phyloP scores from a whole-genome alignment of 805 yeast genomes.

The Nakazawaea peltata region DNA sequence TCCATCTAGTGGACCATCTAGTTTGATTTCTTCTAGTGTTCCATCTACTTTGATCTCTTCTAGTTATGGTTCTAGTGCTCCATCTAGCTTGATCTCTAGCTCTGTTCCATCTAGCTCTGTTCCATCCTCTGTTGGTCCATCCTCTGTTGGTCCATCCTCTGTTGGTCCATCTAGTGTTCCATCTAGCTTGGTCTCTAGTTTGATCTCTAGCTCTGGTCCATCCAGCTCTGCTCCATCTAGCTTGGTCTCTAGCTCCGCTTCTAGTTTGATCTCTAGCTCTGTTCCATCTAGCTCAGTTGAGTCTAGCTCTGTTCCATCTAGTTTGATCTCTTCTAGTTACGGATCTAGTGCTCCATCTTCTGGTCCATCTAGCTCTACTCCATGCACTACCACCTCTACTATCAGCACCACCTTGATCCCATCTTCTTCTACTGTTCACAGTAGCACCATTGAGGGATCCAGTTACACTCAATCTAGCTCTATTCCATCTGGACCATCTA shows the following conservation, averaged over 20 bases:
- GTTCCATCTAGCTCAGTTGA: slow-evolving; percentile 9
- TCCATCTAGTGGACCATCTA: background rate
- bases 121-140: slow-evolving; percentile 1
- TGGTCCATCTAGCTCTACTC: slow-evolving; percentile 8
- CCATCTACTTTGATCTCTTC: slow-evolving; percentile 7
- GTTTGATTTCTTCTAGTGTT: background rate
- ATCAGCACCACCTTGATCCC: background rate
- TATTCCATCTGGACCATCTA: background rate
- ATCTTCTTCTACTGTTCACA: too few relatives aligned
- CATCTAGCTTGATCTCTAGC: slow-evolving; percentile 1
- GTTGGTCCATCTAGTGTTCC: slow-evolving; percentile 9
- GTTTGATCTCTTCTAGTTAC: background rate
- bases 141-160: slow-evolving; percentile 7
- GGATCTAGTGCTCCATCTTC: slow-evolving; percentile 7
- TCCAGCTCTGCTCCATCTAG: slow-evolving; percentile 8
- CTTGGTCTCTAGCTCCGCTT: slow-evolving; percentile 5
- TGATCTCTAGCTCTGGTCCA: slow-evolving; percentile 5
- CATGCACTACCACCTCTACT: slow-evolving; percentile 5
- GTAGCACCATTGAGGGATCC: too few relatives aligned
- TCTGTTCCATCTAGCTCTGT: slow-evolving; percentile 1
- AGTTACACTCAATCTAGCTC: too few relatives aligned
- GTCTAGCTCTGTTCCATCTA: slow-evolving; percentile 12
- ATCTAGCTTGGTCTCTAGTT: slow-evolving; percentile 1
- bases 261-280: slow-evolving; percentile 9
- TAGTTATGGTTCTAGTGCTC: background rate